These are phyloP conservation scores for Pezicula radicicola DNA, from an alignment of 2,329 filamentous ascomycete genomes.

Conservation along the genomic window DNA sequence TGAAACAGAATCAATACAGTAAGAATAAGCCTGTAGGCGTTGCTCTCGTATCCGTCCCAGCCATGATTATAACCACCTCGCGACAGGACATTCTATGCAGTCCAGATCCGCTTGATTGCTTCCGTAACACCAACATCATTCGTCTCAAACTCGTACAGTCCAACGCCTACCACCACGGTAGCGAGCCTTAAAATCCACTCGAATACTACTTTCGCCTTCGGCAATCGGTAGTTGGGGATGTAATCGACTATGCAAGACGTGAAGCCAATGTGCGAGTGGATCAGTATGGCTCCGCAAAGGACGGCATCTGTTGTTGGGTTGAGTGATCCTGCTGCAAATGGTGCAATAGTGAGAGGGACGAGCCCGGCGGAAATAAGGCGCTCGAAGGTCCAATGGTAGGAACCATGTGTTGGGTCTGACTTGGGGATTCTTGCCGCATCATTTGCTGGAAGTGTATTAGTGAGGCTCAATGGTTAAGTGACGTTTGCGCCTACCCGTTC, in stretches of 20 bases:
- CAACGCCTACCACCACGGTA: constrained; percentile 79
- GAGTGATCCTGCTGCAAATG: constrained; percentile 87
- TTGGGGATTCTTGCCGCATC: constrained; percentile 75
- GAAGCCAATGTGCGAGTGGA: constrained; percentile 96
- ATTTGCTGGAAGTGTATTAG: constrained; percentile 60
- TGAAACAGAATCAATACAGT: too few relatives aligned
- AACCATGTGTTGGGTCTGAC: constrained; percentile 76
- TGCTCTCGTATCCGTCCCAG: too few relatives aligned
- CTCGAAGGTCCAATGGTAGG: constrained; percentile 99
- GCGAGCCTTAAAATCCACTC: constrained; percentile 76
- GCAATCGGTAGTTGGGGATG: constrained; percentile 70
- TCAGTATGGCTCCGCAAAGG: constrained; percentile 76
- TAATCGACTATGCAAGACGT: constrained; percentile 91
- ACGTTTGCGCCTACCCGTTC: constrained; percentile 57
- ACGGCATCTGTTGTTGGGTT: constrained; percentile 87
- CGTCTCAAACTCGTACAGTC: constrained; percentile 98
- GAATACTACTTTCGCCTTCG: constrained; percentile 62
- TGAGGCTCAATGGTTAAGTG: constrained; percentile 5
- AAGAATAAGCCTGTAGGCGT: too few relatives aligned
- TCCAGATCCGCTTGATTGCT: constrained; percentile 86
- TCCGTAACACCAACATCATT: constrained; percentile 95
- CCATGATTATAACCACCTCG: background rate
- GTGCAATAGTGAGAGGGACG: constrained; percentile 82
- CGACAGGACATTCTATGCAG: constrained; percentile 50
- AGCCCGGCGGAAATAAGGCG: constrained; percentile 77